Conservation (phyloP, 2,329 filamentous ascomycete species). For the Cladophialophora bantiana region DNA sequence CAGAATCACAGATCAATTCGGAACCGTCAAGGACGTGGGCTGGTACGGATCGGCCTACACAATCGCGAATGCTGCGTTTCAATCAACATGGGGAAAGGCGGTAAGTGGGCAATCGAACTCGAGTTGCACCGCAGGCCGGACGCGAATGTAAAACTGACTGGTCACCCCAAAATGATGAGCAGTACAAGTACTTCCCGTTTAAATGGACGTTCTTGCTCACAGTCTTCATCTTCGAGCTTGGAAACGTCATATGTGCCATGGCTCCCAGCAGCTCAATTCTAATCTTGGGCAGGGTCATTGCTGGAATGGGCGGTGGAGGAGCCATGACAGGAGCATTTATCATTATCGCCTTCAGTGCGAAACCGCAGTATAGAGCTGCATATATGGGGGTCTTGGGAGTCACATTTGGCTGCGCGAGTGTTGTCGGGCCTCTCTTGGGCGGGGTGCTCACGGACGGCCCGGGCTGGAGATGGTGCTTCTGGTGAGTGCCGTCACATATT, state of each 20-base stretch:
- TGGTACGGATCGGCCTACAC: constrained; percentile 52
- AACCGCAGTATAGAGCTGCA: constrained; percentile 41
- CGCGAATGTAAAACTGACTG: not conserved
- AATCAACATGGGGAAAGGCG: constrained; percentile 61
- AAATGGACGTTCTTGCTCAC: constrained; percentile 53
- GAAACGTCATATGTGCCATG: constrained; percentile 49
- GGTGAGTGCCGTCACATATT: not conserved
- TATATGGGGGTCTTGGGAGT: constrained; percentile 36
- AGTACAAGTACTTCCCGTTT: constrained; percentile 52
- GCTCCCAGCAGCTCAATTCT: constrained; percentile 49
- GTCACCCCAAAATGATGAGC: not conserved
- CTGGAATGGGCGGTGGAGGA: constrained; percentile 50
- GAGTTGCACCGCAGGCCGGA: not conserved
- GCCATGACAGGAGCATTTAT: constrained; percentile 48
- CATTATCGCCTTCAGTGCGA: constrained; percentile 41
- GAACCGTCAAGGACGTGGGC: constrained; percentile 46
- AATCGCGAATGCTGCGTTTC: constrained; percentile 58
- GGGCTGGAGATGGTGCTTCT: constrained; percentile 43
- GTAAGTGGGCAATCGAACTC: constrained; percentile 46
- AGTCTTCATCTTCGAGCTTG: constrained; percentile 52
- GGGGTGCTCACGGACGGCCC: constrained; percentile 50
- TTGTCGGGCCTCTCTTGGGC: constrained; percentile 52
- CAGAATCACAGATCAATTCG: constrained; percentile 45
- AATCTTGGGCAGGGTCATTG: constrained; percentile 53
- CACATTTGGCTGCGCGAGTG: constrained; percentile 46